These are phyloP conservation scores for Sordaria brevicollis DNA, from an alignment of 495 filamentous ascomycete genomes.

Conservation along the genomic window DNA sequence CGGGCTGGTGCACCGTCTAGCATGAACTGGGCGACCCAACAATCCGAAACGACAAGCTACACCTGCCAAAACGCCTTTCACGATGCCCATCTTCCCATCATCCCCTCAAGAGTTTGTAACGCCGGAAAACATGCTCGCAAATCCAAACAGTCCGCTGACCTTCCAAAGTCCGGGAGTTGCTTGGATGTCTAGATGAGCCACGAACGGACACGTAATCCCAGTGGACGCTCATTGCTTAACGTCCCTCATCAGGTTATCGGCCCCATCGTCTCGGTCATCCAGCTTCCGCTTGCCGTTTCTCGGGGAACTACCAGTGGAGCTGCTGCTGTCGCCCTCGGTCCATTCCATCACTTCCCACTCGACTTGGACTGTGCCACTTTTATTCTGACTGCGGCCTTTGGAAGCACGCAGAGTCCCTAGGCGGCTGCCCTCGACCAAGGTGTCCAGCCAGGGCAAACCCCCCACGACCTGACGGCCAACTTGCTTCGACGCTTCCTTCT, in stretches of 20 bases:
- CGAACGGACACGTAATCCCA: background rate
- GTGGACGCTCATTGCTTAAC: constrained; percentile 1
- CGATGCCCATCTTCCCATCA: background rate
- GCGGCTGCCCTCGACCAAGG: constrained; percentile 61
- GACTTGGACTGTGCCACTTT: constrained; percentile 49
- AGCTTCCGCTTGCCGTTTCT: constrained; percentile 43
- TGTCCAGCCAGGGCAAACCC: constrained; percentile 71
- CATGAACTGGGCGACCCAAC: background rate
- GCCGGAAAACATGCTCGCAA: background rate
- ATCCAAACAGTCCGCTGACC: background rate
- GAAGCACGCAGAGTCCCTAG: constrained; percentile 55
- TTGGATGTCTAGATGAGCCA: background rate
- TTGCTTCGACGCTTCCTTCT: constrained; percentile 10
- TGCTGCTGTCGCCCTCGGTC: constrained; percentile 47
- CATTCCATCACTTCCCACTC: constrained; percentile 84
- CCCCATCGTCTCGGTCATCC: constrained; percentile 24
- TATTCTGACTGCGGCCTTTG: constrained; percentile 44
- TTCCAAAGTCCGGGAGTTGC: background rate
- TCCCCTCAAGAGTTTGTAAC: background rate
- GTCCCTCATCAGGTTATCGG: constrained; percentile 6
- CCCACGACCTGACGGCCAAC: constrained; percentile 30
- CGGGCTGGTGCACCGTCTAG: background rate
- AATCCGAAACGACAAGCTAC: background rate
- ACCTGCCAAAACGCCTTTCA: background rate
- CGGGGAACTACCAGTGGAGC: constrained; percentile 28